Conservation (phyloP, 176 grass and related monocot genomes). For the Paspalum vaginatum region DNA sequence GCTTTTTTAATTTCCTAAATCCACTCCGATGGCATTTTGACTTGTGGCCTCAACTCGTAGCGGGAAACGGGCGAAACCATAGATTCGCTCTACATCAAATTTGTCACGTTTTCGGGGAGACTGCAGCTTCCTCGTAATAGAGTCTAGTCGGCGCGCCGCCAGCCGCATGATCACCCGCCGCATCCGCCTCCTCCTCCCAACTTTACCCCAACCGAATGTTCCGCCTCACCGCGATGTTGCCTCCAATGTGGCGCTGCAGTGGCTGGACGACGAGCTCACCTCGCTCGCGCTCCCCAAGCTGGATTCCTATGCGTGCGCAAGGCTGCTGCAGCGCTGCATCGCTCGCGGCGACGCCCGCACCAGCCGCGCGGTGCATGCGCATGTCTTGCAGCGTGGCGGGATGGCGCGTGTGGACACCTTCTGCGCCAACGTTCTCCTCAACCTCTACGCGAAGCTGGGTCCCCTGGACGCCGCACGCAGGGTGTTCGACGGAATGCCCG, state of each 20-base stretch:
- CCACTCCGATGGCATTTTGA: no score
- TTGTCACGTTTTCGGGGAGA: no score
- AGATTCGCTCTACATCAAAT: no score
- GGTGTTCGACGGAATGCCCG: conserved; percentile 47
- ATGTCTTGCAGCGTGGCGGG: conserved; percentile 32
- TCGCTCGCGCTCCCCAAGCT: conserved; percentile 37
- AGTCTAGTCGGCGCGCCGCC: not conserved
- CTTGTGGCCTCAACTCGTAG: no score
- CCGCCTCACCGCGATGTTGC: not conserved
- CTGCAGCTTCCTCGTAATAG: not conserved
- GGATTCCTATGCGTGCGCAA: conserved; percentile 44
- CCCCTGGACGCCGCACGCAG: not conserved
- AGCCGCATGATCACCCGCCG: conserved; percentile 14
- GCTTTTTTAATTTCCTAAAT: no score
- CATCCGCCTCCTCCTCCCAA: not conserved
- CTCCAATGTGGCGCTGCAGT: conserved; percentile 32
- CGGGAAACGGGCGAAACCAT: no score
- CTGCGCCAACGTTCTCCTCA: conserved; percentile 48
- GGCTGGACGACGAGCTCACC: conserved; percentile 51
- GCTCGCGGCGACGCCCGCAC: conserved; percentile 21
- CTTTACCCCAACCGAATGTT: not conserved
- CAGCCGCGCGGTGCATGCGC: conserved; percentile 38
- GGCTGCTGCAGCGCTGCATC: conserved; percentile 46
- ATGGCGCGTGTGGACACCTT: conserved; percentile 41
- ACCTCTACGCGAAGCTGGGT: conserved; percentile 44